These are phyloP conservation scores for Aspergillus bridgeri DNA, from an alignment of 495 filamentous ascomycete species.

Conservation along the genomic window DNA sequence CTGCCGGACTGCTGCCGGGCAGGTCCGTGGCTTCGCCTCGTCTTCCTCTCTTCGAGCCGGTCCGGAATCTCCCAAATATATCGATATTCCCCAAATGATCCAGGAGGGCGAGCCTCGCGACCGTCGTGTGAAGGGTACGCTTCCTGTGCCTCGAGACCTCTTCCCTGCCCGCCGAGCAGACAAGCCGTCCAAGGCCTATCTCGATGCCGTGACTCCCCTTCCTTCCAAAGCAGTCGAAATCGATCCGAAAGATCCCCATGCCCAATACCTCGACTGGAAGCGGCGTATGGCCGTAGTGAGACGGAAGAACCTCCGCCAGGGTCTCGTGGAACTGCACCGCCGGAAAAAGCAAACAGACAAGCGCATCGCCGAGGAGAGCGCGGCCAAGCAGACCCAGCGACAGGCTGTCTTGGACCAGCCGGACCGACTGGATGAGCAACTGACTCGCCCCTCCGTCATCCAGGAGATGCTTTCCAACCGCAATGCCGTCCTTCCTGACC, in stretches of 20 bases:
- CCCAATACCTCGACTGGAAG: conserved; percentile 60
- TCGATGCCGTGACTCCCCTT: conserved; percentile 41
- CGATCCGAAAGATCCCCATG: conserved; percentile 33
- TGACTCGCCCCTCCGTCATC: conserved; percentile 54
- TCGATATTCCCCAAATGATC: conserved; percentile 58
- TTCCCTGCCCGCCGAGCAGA: conserved; percentile 50
- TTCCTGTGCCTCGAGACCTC: conserved; percentile 65
- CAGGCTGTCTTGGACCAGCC: conserved; percentile 46
- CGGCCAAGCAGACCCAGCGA: conserved; percentile 37
- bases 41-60: conserved; percentile 39
- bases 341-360: conserved; percentile 50
- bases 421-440: conserved; percentile 56
- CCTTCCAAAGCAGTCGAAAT: conserved; percentile 30
- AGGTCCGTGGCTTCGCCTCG: conserved; percentile 44
- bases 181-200: conserved; percentile 53
- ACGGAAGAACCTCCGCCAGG: conserved; percentile 60
- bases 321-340: conserved; percentile 53
- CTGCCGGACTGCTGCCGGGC: conserved; percentile 41
- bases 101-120: conserved; percentile 46
- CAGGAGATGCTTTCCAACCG: conserved; percentile 39
- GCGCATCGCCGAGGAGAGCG: conserved; percentile 31
- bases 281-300: conserved; percentile 55
- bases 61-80: conserved; percentile 71
- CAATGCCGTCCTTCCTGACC: conserved; percentile 39
- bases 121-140: conserved; percentile 61